phyloP scores from a whole-genome alignment of 139 green algal species.

The Mychonastes homosphaera region DNA sequence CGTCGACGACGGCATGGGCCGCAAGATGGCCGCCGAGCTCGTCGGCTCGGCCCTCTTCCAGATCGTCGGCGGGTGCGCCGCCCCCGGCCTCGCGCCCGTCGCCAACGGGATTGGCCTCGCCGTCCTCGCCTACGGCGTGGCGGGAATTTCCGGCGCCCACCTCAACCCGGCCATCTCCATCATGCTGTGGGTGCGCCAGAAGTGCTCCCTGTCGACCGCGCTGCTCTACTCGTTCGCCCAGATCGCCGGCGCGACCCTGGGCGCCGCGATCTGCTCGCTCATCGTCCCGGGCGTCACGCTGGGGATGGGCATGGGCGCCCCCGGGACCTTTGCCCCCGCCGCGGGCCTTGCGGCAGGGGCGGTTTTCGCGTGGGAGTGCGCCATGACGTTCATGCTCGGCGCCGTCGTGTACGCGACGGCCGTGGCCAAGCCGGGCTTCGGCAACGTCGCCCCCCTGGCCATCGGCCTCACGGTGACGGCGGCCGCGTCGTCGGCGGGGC shows the following conservation, averaged over 20 bases:
- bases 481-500: neutral
- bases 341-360: neutral
- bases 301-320: slow-evolving; percentile 1
- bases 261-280: no score
- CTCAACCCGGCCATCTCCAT: slow-evolving; percentile 14
- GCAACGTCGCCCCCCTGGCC: neutral
- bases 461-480: slow-evolving; percentile 1
- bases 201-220: slow-evolving; percentile 7
- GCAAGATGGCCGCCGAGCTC: no score
- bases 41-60: no score
- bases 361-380: slow-evolving; percentile 10
- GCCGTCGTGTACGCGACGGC: slow-evolving; percentile 1
- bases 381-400: slow-evolving; percentile 5
- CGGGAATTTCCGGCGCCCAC: slow-evolving; percentile 3
- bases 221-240: slow-evolving; percentile 17
- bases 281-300: no score
- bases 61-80: no score
- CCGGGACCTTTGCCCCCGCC: slow-evolving; percentile 7
- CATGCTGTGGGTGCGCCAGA: slow-evolving; percentile 12
- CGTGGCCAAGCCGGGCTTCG: slow-evolving; percentile 1
- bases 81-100: no score
- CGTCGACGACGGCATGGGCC: no score
- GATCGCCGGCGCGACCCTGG: no score
- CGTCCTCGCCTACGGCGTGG: slow-evolving; percentile 10
- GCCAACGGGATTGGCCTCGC: no score